phyloP scores from a whole-genome alignment of 2,329 filamentous ascomycete genomes.

The Trichoderma sp. region DNA sequence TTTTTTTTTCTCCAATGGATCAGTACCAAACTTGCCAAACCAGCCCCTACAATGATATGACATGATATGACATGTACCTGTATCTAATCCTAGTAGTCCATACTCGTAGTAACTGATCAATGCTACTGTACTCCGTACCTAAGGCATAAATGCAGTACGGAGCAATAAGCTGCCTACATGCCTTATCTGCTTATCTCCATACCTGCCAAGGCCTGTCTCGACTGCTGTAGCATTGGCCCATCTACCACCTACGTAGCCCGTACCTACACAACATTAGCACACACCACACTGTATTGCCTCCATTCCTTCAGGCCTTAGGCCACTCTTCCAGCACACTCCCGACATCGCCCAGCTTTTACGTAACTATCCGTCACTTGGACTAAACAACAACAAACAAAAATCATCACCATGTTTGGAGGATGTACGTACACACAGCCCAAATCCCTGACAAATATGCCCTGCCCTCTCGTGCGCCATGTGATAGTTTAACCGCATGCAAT shows the following conservation, averaged over 20 bases:
- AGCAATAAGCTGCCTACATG: not conserved
- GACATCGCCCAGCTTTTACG: slow-evolving; percentile 28
- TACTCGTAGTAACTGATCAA: not conserved
- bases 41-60: not conserved
- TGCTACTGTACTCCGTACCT: not conserved
- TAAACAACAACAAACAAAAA: slow-evolving; percentile 8
- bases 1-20: not conserved
- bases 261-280: not conserved
- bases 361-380: slow-evolving; percentile 20
- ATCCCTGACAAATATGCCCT: not conserved
- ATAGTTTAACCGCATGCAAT: not conserved
- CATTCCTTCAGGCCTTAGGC: not conserved
- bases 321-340: not conserved
- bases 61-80: not conserved
- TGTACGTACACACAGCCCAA: slow-evolving; percentile 38
- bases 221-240: not conserved
- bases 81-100: not conserved
- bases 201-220: not conserved
- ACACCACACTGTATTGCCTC: not conserved
- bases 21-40: not conserved
- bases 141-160: not conserved
- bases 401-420: slow-evolving; percentile 31
- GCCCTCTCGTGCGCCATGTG: not conserved
- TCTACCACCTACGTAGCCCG: not conserved
- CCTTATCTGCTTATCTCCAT: not conserved